Evolutionary conservation across 1,139 yeast genomes (phyloP).

Genomic region (Yamadazyma blattariae): DNA sequence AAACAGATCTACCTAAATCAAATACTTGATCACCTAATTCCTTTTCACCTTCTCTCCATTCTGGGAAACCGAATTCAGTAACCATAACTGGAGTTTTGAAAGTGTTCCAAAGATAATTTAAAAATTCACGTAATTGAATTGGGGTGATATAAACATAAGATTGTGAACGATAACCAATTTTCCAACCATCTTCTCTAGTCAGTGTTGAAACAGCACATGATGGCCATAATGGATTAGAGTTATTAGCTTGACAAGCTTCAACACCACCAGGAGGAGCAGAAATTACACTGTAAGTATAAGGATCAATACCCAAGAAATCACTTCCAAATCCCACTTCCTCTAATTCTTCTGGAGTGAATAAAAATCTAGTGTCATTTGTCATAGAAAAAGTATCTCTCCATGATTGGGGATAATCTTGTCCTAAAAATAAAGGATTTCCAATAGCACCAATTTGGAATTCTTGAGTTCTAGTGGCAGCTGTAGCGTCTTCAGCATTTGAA

Average conservation of each 20-base stretch:
- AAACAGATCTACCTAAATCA: constrained; percentile 27
- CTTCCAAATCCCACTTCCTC: constrained; percentile 18
- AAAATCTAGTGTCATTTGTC: constrained; percentile 12
- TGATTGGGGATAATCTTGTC: constrained; percentile 27
- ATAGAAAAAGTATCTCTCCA: constrained; percentile 18
- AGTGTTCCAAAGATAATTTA: constrained; percentile 20
- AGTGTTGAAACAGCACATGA: constrained; percentile 17
- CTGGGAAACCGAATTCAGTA: constrained; percentile 35
- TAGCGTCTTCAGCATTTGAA: constrained; percentile 15
- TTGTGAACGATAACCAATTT: constrained; percentile 25
- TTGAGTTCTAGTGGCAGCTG: constrained; percentile 25
- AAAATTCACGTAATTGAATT: constrained; percentile 15
- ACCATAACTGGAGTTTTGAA: constrained; percentile 21
- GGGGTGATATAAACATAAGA: constrained; percentile 23
- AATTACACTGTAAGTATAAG: constrained; percentile 27
- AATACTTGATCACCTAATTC: constrained; percentile 22
- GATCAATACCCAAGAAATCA: constrained; percentile 35
- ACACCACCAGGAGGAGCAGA: constrained; percentile 20
- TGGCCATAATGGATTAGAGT: constrained; percentile 18
- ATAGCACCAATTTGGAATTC: constrained; percentile 25
- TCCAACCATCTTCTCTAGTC: constrained; percentile 24
- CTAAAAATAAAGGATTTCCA: constrained; percentile 29
- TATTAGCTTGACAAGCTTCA: constrained; percentile 17
- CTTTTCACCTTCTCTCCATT: constrained; percentile 27
- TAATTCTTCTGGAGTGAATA: constrained; percentile 25